Base-by-base conservation (phyloP, 208 protist species). In the Zelonia costaricensis region DNA sequence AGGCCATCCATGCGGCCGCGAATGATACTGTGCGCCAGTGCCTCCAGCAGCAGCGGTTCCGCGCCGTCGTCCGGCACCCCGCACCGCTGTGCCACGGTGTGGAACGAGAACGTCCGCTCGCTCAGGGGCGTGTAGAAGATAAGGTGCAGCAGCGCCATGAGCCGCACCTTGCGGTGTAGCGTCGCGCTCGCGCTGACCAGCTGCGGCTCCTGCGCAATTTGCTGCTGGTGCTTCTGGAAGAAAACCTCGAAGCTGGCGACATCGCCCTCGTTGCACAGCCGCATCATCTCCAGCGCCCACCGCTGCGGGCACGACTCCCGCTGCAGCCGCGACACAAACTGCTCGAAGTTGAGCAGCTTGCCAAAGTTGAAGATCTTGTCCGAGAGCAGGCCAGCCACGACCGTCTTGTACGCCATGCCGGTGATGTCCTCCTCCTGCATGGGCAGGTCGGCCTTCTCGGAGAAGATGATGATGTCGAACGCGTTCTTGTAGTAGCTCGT, bases 61-160 rank as follows among this genome's bases (percentile, higher is more conserved):
- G 97, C 96, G 31, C 86, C 68, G 31, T 76, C 74, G 45, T 80
- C 69, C 9, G 49, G 38, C 28, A 95, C 80, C 10, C 64, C 71
- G 57, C 89, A 95, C 28, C 89, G 83, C 48, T 73, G 56, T 2
- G 84, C 82, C 55, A 95, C 84, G 4, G 78, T 62, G 31, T 74
- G 47, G 57, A 82, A 98, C 4, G 80, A 44, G 67, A 98, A 88
- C 7, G 71, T 88, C 61, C 95, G 90, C 66, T 97, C 78, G 38
- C 93, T 89, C n/a, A 97, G 80, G 9, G 96, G 93, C 2, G 88
- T 92, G 63, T 88, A 87, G 75, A 98, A 99, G 35, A 98, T 88
- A 9, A 98, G 79, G 66, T 99, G 92, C 9, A 98, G 93, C 23
- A 99, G 79, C 16, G 86, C 81, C 75, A 98, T 97, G 38, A 99